These are phyloP conservation scores for Maudiozyma saulgeensis DNA, from an alignment of 805 yeast species.

Conservation along the genomic window DNA sequence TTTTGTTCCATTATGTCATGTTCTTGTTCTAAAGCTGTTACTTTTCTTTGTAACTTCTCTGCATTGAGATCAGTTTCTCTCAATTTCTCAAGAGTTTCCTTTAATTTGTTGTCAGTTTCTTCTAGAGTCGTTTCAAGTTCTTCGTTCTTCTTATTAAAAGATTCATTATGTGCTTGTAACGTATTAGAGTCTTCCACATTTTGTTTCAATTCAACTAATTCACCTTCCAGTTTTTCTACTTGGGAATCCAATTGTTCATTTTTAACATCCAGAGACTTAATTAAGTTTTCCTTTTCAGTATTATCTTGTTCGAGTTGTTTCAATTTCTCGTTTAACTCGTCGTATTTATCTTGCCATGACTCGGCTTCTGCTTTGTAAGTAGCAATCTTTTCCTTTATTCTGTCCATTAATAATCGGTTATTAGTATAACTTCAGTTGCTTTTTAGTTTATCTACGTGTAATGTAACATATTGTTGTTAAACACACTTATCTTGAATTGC, in stretches of 20 bases:
- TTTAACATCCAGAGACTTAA: conserved; percentile 85
- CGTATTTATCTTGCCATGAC: conserved; percentile 94
- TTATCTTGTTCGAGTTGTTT: conserved; percentile 89
- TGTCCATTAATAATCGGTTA: conserved; percentile 35
- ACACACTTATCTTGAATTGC: no score
- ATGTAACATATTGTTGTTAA: no score
- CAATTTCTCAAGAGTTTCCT: conserved; percentile 86
- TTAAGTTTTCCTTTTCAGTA: conserved; percentile 88
- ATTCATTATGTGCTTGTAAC: conserved; percentile 81
- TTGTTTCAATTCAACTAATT: conserved; percentile 41
- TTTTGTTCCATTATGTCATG: conserved; percentile 85
- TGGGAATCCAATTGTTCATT: conserved; percentile 79
- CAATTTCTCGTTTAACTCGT: conserved; percentile 68
- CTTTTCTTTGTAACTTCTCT: conserved; percentile 92
- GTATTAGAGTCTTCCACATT: conserved; percentile 87
- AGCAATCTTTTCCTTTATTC: conserved; percentile 66
- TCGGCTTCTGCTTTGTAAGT: conserved; percentile 91
- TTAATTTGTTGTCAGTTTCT: conserved; percentile 76
- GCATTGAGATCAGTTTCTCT: conserved; percentile 94
- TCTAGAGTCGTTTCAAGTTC: conserved; percentile 79
- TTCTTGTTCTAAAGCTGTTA: conserved; percentile 83
- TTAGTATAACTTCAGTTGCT: no score
- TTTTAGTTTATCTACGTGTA: no score
- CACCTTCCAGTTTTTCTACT: conserved; percentile 46
- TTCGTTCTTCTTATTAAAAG: conserved; percentile 84